A percentile compares a stretch with the other conserved stretches of the same genome.
Conservation (phyloP, 2,329 filamentous ascomycete species). For the Xylaria sp. region DNA sequence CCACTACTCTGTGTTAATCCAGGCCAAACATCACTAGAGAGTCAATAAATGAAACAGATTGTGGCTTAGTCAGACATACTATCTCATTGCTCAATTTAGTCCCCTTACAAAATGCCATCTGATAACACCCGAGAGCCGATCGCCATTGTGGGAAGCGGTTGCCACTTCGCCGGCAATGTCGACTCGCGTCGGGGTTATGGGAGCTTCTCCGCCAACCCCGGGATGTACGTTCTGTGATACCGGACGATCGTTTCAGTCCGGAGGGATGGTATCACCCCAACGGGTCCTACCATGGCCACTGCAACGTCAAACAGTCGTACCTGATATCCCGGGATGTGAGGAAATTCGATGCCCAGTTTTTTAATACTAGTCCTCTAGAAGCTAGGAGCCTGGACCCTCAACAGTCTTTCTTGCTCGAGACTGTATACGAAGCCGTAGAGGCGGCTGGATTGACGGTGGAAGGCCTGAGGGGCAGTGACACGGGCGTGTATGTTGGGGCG, state of each 20-base stretch:
- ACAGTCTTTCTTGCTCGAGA: slow-evolving; percentile 24
- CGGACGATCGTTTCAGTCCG: slow-evolving; percentile 42
- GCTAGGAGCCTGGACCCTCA: slow-evolving; percentile 35
- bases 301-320: slow-evolving; percentile 42
- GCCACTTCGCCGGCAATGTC: slow-evolving; percentile 23
- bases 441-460: neutral
- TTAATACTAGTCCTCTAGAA: slow-evolving; percentile 29
- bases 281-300: slow-evolving; percentile 40
- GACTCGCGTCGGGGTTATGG: slow-evolving; percentile 26
- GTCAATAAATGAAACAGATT: neutral
- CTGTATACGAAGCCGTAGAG: slow-evolving; percentile 17
- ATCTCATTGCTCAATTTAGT: neutral
- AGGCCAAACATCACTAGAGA: no score
- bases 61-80: neutral
- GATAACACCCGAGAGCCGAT: no score
- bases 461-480: neutral
- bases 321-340: slow-evolving; percentile 45
- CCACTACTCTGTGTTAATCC: no score
- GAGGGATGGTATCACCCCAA: slow-evolving; percentile 45
- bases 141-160: slow-evolving; percentile 30
- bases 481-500: neutral
- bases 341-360: slow-evolving; percentile 43
- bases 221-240: slow-evolving; percentile 33
- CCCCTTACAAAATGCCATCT: no score
- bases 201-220: slow-evolving; percentile 16